Evolutionary conservation across 768 basidiomycete species (phyloP).

Genomic region (Lactarius tabidus): DNA sequence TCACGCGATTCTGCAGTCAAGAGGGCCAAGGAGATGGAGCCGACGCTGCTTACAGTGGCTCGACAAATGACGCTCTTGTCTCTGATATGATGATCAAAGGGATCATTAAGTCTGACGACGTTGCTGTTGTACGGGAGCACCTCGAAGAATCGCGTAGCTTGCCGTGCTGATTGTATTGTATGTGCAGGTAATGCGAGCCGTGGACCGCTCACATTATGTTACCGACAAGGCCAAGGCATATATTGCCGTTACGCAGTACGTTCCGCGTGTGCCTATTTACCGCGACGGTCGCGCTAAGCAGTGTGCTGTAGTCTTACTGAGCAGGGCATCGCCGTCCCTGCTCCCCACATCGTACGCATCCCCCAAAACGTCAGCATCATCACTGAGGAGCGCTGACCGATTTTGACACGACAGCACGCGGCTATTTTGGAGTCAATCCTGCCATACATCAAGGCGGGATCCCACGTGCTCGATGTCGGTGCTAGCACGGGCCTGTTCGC

Average conservation of each 20-base stretch:
- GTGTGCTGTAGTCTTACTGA: conserved; percentile 45
- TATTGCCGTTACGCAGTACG: conserved; percentile 45
- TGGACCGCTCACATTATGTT: conserved; percentile 45
- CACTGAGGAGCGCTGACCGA: neutral
- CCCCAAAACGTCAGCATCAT: neutral
- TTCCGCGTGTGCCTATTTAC: neutral
- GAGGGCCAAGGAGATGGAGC: neutral
- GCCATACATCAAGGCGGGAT: conserved; percentile 64
- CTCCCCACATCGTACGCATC: conserved; percentile 56
- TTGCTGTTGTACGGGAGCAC: conserved; percentile 45
- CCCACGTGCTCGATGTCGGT: conserved; percentile 82
- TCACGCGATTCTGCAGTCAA: neutral
- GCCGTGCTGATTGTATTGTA: neutral
- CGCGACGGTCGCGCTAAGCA: neutral
- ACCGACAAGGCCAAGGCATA: conserved; percentile 38
- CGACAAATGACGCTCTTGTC: conserved; percentile 66
- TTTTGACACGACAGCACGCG: conserved; percentile 54
- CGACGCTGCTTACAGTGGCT: conserved; percentile 46
- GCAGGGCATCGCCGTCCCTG: conserved; percentile 86
- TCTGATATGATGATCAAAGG: conserved; percentile 51
- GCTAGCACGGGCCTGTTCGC: conserved; percentile 80
- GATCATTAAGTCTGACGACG: conserved; percentile 52
- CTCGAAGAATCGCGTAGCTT: neutral
- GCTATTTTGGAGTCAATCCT: conserved; percentile 76
- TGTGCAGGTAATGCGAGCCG: conserved; percentile 41